Base-by-base conservation (phyloP, 148 eudicot species). In the Agrostemma githago region DNA sequence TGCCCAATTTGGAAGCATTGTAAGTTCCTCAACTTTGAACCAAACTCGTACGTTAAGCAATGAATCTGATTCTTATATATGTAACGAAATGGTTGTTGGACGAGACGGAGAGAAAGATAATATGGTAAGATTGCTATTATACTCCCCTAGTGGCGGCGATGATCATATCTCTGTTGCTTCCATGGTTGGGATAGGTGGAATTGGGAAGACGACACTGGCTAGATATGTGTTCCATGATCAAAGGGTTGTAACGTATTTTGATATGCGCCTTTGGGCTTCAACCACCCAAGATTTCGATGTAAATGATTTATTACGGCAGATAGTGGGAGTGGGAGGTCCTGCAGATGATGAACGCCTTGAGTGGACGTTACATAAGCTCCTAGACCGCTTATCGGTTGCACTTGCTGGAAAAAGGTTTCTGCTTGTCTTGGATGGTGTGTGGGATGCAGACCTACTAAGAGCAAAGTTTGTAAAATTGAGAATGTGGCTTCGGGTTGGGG, bases 101-200 rank as follows among this genome's bases (percentile, higher is more conserved):
- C 56, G 78, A 57, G 78, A 75, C 0, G 8, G 0, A 43, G 78
- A 67, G 4, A 67, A 16, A 34, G 62, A 75, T 14, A 67, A 26
- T 12, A 41, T 75, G 7, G n/a, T 68, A 41, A 2, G n/a, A 10
- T 12, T 15, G 42, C 37, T 75, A 12, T 48, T 48, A 48, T 3
- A 48, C 54, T 0, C 12, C 54, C 12, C 54, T 9, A 26, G 34
- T 26, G 54, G 12, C 34, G 34, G 34, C 34, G 34, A 26, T 48
- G 54, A 11, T 48, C 12, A 14, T 9, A 14, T 48, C 14, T 14
- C 12, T 14, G 73, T 70, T 5, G 61, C 54, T 53, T 8, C 76
- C 17, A 10, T 73, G 20, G 68, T 73, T 73, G 76, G 76, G 76
- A 17, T 73, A 19, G 76, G 76, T 59, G 76, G 76, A 42, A 20